Evolutionary conservation across 805 yeast genomes (phyloP).

Genomic region (Maudiozyma saulgeensis): DNA sequence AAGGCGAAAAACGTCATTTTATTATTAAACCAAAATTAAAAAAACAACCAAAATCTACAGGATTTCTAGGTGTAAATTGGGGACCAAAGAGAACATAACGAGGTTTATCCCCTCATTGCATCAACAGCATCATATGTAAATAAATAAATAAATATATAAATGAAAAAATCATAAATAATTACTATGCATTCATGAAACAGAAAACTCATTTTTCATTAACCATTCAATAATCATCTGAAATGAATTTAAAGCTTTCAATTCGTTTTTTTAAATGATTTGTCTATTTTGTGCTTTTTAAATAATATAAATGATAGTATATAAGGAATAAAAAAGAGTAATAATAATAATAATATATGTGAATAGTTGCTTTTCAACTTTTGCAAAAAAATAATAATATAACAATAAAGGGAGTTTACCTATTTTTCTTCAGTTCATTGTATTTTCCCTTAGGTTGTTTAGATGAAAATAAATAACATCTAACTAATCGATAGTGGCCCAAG

Average conservation of each 20-base stretch:
- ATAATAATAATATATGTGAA: not conserved
- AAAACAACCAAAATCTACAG: conserved; percentile 36
- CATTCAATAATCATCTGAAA: not conserved
- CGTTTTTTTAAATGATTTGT: not conserved
- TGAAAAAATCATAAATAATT: not conserved
- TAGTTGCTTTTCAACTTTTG: not conserved
- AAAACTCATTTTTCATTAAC: too few species aligned
- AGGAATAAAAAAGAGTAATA: not conserved
- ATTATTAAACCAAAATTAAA: conserved; percentile 54
- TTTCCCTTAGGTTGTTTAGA: too few species aligned
- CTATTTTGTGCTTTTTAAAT: not conserved
- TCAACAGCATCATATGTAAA: not conserved
- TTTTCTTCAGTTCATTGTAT: too few species aligned
- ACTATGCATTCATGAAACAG: too few species aligned
- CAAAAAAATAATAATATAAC: not conserved
- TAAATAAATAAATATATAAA: not conserved
- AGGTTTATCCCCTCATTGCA: not conserved
- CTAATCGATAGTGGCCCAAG: conserved; percentile 40
- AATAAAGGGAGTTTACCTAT: not conserved
- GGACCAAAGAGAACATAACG: conserved; percentile 54
- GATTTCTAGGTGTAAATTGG: conserved; percentile 79
- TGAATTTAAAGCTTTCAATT: not conserved
- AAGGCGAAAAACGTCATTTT: conserved; percentile 59
- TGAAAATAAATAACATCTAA: too few species aligned
- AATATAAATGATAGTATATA: not conserved